These are phyloP conservation scores for Curvularia sp. DNA, from an alignment of 2,329 filamentous ascomycete genomes.

Conservation along the genomic window DNA sequence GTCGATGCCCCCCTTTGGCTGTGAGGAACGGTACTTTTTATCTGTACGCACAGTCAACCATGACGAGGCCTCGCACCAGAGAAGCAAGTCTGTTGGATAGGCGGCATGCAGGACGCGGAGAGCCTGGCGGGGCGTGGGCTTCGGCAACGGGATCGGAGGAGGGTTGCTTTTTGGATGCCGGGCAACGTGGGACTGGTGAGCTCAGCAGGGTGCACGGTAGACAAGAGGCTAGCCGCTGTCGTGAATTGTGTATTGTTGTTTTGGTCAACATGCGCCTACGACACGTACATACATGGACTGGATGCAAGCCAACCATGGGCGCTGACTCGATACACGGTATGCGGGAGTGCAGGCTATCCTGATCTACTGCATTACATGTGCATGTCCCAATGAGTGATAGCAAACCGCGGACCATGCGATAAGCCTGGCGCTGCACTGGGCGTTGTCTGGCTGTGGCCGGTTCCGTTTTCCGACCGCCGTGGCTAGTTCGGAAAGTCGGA, in stretches of 20 bases:
- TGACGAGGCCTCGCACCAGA: neutral
- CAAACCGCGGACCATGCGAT: conserved; percentile 13
- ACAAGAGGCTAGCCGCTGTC: neutral
- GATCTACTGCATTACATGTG: conserved; percentile 12
- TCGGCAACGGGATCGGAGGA: neutral
- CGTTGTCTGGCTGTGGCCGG: conserved; percentile 6
- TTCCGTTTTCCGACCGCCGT: conserved; percentile 8
- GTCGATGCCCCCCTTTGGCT: conserved; percentile 1
- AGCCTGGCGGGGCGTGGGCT: neutral
- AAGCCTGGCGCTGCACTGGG: conserved; percentile 10
- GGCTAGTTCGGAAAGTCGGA: conserved; percentile 14
- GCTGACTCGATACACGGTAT: conserved; percentile 5
- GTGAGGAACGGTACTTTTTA: conserved; percentile 14
- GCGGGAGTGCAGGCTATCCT: conserved; percentile 1
- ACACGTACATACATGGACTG: neutral
- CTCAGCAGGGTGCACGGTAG: neutral
- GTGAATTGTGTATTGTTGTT: neutral
- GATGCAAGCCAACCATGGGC: neutral
- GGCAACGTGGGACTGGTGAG: neutral
- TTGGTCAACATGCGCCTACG: conserved; percentile 2
- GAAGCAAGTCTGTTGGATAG: conserved; percentile 12
- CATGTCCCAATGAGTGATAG: conserved; percentile 3
- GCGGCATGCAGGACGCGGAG: neutral
- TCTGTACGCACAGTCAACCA: conserved; percentile 1
- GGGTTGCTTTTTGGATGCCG: neutral